Base-by-base conservation (phyloP, 1,139 yeast genomes). In the Kodamaea sp. region DNA sequence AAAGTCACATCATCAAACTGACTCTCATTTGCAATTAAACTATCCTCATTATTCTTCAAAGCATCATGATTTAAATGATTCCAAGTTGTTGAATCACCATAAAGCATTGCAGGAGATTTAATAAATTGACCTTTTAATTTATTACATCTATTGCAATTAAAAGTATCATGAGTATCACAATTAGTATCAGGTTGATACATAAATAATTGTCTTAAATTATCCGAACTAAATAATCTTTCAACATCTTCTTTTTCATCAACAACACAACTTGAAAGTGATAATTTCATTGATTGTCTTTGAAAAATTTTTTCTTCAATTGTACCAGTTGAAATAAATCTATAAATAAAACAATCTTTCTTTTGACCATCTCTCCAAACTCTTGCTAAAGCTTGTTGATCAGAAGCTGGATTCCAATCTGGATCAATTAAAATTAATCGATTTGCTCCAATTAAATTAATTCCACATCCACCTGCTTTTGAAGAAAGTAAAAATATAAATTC, bases 321-420 rank as follows among this genome's bases (percentile, higher is more conserved):
- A 20, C 98, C 98, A 0, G 97, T 90, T 8, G 95, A 78, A 43
- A 92, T 90, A 50, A 92, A 89, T 50, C 98, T 72, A 58, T 92
- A 92, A 38, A 92, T 94, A 55, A 84, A 92, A 65, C 98, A 92
- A 60, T 87, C 96, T 62, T 92, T 92, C 72, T 87, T 90, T 57
- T 92, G 98, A 0, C 98, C 98, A 65, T 92, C 98, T 70, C 98
- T 83, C 98, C 98, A 92, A 3, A 92, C 96, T 60, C 98, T 78
- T 0, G 98, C 98, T 44, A 92, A 70, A 0, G 98, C 98, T 63
- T 92, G 98, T 59, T 92, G 98, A 58, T 92, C 98, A 2, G 97
- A 85, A 0, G 98, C 98, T 0, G 98, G 98, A 54, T 92, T 92
- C 98, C 98, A 92, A 61, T 94, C 98, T 0, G 98, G 98, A 58